Base-by-base conservation (phyloP, 352 stramenopile genomes). In the Pythium chondricola region DNA sequence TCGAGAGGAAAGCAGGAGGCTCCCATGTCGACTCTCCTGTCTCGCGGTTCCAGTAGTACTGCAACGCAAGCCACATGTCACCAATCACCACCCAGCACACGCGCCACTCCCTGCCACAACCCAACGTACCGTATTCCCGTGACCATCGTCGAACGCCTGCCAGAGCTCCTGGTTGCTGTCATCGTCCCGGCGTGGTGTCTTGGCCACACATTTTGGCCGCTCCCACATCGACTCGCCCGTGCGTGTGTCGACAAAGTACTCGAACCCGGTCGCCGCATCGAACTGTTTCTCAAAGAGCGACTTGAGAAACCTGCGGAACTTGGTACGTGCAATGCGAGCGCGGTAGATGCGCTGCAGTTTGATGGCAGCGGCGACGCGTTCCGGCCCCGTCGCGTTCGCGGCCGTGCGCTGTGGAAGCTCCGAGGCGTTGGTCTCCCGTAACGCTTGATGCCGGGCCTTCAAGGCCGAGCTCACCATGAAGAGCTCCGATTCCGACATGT, bases 21-120 rank as follows among this genome's bases (percentile, higher is more conserved):
- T 87, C 74, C 77, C 76, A 86, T 1, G 63, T 71, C 8, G 76
- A 83, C 44, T 86, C 74, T 21, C 69, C 69, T 2, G 71, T 85
- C n/a, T 58, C 29, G 27, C 61, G 73, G 53, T 88, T 88, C 71
- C 72, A 88, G 48, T 79, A 88, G 22, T 85, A 86, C 76, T 88
- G n/a, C n/a, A n/a, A n/a, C n/a, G n/a, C n/a, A n/a, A n/a, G n/a
- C n/a, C n/a, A n/a, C n/a, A n/a, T n/a, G n/a, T n/a, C n/a, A n/a
- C n/a, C n/a, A n/a, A n/a, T n/a, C n/a, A 45, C 33, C 13, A 18
- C 10, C 25, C 14, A 25, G 17, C n/a, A 48, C 25, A 43, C 18
- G 2, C 27, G 30, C 14, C 16, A 22, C 13, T 50, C 29, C 10
- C 21, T 37, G 26, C 30, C 13, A 29, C 24, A 35, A 10, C 7